These are phyloP conservation scores for Chaetomidium leptoderma DNA, from an alignment of 495 filamentous ascomycete genomes.

Conservation along the genomic window DNA sequence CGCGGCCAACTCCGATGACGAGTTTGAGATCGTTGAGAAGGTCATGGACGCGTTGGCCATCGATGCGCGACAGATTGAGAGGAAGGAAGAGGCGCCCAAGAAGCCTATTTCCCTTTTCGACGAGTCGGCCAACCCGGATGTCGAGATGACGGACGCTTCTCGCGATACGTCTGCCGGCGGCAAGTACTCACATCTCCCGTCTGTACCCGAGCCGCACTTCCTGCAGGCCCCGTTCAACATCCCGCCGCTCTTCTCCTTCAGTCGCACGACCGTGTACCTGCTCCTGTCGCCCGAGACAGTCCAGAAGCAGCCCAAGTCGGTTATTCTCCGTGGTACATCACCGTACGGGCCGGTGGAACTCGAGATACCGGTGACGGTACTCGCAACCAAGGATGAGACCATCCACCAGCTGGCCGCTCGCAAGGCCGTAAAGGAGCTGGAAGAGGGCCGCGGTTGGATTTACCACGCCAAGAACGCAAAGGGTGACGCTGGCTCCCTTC, in stretches of 20 bases:
- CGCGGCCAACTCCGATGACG: constrained; percentile 36
- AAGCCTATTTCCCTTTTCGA: constrained; percentile 58
- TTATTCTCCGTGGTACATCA: constrained; percentile 54
- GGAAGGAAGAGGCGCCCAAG: constrained; percentile 17
- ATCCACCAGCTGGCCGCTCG: constrained; percentile 67
- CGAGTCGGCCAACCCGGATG: constrained; percentile 38
- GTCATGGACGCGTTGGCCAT: constrained; percentile 43
- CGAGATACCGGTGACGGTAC: constrained; percentile 55
- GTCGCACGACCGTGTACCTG: constrained; percentile 58
- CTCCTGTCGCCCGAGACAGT: constrained; percentile 50
- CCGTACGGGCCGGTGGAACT: constrained; percentile 53
- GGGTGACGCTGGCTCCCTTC: constrained; percentile 35
- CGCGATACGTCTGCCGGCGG: constrained; percentile 25
- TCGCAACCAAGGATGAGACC: constrained; percentile 47
- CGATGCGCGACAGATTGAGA: constrained; percentile 19
- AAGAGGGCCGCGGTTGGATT: constrained; percentile 66
- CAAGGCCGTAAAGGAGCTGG: constrained; percentile 63
- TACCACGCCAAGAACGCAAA: constrained; percentile 41
- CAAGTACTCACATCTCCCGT: constrained; percentile 47
- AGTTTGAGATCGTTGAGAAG: constrained; percentile 55
- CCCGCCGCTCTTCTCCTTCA: constrained; percentile 61
- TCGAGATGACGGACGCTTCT: constrained; percentile 32
- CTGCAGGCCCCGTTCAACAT: constrained; percentile 60
- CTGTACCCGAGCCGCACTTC: constrained; percentile 47
- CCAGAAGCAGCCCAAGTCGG: constrained; percentile 47